Evolutionary conservation across 1,284 basidiomycete genomes (phyloP).

Genomic region (Fereydounia khargensis): DNA sequence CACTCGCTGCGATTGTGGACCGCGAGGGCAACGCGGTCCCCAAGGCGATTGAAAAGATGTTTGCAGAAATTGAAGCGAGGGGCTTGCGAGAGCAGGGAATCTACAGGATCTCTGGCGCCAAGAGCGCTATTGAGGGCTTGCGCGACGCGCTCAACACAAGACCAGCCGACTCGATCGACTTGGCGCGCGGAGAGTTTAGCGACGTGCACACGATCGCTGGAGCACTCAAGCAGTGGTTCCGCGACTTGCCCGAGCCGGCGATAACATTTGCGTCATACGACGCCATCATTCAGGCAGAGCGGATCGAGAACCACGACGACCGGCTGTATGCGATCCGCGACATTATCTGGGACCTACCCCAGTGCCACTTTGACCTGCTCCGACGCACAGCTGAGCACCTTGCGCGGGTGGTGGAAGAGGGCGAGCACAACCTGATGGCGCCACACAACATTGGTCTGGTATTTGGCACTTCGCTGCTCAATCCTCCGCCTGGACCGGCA

Average conservation of each 20-base stretch:
- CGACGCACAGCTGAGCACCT: conserved; percentile 49
- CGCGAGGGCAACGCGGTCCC: conserved; percentile 43
- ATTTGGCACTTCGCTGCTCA: conserved; percentile 55
- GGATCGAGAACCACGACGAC: conserved; percentile 41
- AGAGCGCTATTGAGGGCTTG: conserved; percentile 45
- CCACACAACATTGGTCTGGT: conserved; percentile 55
- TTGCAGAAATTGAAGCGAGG: conserved; percentile 52
- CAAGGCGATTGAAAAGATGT: conserved; percentile 48
- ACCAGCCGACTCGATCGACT: conserved; percentile 36
- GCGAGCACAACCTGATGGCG: conserved; percentile 50
- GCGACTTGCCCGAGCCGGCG: conserved; percentile 54
- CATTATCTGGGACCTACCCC: conserved; percentile 49
- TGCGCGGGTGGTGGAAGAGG: conserved; percentile 43
- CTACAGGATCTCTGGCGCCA: conserved; percentile 55
- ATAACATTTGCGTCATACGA: conserved; percentile 54
- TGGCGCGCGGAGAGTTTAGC: conserved; percentile 42
- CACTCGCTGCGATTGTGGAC: conserved; percentile 32
- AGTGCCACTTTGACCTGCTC: conserved; percentile 47
- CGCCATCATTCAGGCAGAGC: conserved; percentile 48
- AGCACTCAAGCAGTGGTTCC: conserved; percentile 52
- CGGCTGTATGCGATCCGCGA: conserved; percentile 50
- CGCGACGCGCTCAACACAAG: conserved; percentile 34
- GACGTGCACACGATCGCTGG: conserved; percentile 55
- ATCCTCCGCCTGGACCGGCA: conserved; percentile 44
- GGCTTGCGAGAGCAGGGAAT: conserved; percentile 55